Evolutionary conservation across 306 rosid genomes (phyloP).

Genomic region (Gynostemma pentaphyllum): DNA sequence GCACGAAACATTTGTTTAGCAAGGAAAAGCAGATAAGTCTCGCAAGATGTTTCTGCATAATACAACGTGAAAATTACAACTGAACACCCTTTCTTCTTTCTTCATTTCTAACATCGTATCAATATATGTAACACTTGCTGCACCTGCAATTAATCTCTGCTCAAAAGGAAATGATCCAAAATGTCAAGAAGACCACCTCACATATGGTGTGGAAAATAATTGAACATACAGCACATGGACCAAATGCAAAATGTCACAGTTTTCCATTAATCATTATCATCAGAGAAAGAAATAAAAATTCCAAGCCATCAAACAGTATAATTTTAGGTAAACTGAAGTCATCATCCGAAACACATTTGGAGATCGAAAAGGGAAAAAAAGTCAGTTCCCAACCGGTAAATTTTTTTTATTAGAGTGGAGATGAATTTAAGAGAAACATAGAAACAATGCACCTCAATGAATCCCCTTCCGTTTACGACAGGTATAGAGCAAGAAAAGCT

Average conservation of each 20-base stretch:
- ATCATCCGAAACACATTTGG: neutral
- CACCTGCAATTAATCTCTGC: neutral
- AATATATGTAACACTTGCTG: too few species aligned
- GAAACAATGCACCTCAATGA: slow-evolving; percentile 51
- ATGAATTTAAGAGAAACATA: neutral
- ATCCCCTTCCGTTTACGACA: slow-evolving; percentile 61
- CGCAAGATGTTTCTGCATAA: neutral
- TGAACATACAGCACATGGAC: too few species aligned
- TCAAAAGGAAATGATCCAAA: neutral
- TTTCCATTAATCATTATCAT: too few species aligned
- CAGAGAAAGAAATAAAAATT: neutral
- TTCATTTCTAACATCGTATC: too few species aligned
- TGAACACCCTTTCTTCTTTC: too few species aligned
- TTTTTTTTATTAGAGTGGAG: neutral
- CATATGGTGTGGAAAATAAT: too few species aligned
- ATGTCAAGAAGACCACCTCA: neutral
- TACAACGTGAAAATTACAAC: neutral
- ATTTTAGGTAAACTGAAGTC: neutral
- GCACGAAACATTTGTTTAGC: too few species aligned
- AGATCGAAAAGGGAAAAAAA: neutral
- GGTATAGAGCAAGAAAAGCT: slow-evolving; percentile 61
- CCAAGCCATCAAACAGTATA: neutral
- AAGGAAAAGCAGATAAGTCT: too few species aligned
- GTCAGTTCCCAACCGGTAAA: neutral
- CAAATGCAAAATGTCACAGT: too few species aligned